phyloP scores from a whole-genome alignment of 257 asterid species.

The Galeopsis tetrahit region DNA sequence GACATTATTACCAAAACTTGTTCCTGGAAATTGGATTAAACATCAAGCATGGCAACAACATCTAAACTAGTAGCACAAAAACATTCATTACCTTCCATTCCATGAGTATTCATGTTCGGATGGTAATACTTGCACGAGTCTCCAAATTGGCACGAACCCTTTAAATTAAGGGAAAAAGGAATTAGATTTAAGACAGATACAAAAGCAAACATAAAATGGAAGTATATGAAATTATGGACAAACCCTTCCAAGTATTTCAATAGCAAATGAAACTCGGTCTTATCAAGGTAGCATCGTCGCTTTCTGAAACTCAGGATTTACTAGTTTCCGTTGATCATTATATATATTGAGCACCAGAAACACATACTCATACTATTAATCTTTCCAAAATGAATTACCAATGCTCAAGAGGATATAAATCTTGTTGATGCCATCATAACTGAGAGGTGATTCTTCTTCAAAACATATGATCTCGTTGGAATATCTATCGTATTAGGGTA shows the following conservation, averaged over 20 bases:
- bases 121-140: conserved; percentile 86
- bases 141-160: conserved; percentile 93
- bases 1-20: conserved; percentile 35
- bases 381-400: neutral
- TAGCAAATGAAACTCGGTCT: conserved; percentile 1
- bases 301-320: neutral
- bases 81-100: conserved; percentile 50
- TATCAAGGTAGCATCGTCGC: neutral
- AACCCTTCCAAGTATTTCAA: neutral
- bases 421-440: conserved; percentile 14
- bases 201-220: conserved; percentile 6
- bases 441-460: neutral
- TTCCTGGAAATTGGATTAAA: conserved; percentile 38
- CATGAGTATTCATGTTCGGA: conserved; percentile 55
- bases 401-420: conserved; percentile 10
- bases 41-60: conserved; percentile 22
- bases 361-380: neutral
- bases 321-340: conserved; percentile 1
- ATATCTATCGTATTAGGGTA: too few relatives aligned
- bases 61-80: neutral
- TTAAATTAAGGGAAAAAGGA: neutral
- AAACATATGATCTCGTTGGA: neutral
- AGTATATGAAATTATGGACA: conserved; percentile 6
- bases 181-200: neutral
- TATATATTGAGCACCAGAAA: conserved; percentile 3